Evolutionary conservation across 805 yeast species (phyloP), one percentile per base, ranked within the genome.

Genomic region (Brettanomyces naardenensis): DNA sequence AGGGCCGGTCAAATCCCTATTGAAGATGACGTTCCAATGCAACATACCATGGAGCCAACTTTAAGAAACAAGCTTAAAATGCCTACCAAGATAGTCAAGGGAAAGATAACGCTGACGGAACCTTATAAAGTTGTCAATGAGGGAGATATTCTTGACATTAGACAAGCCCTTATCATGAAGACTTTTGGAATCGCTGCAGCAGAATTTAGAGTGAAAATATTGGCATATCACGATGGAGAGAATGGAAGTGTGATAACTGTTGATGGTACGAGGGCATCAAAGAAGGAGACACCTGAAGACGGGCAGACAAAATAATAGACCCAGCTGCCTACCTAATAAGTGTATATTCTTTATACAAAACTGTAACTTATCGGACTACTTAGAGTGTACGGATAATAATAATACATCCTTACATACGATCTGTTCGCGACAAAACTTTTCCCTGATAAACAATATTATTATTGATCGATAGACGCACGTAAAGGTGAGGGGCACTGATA

Each of bases 11-110:
- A 86, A 63, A 66, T 89, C 36, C 71, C 95, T 22, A 64, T 59
- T 19, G 97, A 88, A 56, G 97, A 92, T 47, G 99, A 92, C 61
- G 88, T 92, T 17, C 95, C 97, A 50, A 80, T 92, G 84, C 81
- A 94, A 10, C 98, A 92, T 59, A 87, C 97, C 5, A 72, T 94
- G 65, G 98, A 92, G 63, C 86, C 88, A 53, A 86, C 95, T 29
- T 62, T 92, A 54, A 82, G 98, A 69, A 84, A 78, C 61, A 83
- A 83, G 57, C 78, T 78, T 48, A 89, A 90, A 57, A 75, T 92
- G 50, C 97, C 98, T 49, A 89, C 97, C 4, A 80, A 78, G 56
- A 83, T 92, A 47, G 83, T 82, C 55, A 71, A 79, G 37, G 99
- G 99, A 59, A 90, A 90, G 59, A 81, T 92, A 47, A 69, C 73